A percentile compares a stretch with the other conserved stretches of the same genome.
Evolutionary conservation across 495 filamentous ascomycete genomes (phyloP).

Genomic region (Mytilinidion resinicola): DNA sequence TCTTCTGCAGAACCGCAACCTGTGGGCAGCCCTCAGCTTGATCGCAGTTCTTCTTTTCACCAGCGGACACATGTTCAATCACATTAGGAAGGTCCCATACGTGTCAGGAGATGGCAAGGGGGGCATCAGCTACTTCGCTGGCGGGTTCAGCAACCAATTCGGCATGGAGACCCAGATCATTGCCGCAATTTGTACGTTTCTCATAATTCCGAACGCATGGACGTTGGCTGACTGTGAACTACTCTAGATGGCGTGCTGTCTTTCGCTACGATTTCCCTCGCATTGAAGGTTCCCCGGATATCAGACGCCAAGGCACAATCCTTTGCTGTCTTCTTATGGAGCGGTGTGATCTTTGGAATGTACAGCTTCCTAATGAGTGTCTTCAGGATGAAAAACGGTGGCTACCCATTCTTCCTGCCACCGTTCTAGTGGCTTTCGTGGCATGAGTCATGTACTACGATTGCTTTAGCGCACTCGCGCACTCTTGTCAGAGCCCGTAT

Average conservation of each 20-base stretch:
- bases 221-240: background rate
- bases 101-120: conserved; percentile 79
- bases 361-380: conserved; percentile 93
- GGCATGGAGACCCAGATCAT: conserved; percentile 95
- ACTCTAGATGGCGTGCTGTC: conserved; percentile 78
- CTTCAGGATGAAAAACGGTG: conserved; percentile 90
- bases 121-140: conserved; percentile 85
- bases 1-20: conserved; percentile 77
- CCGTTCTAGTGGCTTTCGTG: conserved; percentile 56
- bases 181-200: conserved; percentile 82
- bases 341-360: conserved; percentile 65
- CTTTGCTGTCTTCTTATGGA: conserved; percentile 77
- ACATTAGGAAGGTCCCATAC: conserved; percentile 96
- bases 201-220: no score
- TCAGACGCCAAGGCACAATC: conserved; percentile 71
- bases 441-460: background rate
- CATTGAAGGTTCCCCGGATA: conserved; percentile 85
- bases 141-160: conserved; percentile 91
- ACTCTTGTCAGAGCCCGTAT: no score
- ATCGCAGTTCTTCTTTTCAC: conserved; percentile 92
- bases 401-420: conserved; percentile 90
- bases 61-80: conserved; percentile 98
- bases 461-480: no score
- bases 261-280: conserved; percentile 83
- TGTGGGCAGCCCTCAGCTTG: conserved; percentile 88